phyloP scores from a whole-genome alignment of 1,284 basidiomycete genomes.

The Naganishia liquefaciens region DNA sequence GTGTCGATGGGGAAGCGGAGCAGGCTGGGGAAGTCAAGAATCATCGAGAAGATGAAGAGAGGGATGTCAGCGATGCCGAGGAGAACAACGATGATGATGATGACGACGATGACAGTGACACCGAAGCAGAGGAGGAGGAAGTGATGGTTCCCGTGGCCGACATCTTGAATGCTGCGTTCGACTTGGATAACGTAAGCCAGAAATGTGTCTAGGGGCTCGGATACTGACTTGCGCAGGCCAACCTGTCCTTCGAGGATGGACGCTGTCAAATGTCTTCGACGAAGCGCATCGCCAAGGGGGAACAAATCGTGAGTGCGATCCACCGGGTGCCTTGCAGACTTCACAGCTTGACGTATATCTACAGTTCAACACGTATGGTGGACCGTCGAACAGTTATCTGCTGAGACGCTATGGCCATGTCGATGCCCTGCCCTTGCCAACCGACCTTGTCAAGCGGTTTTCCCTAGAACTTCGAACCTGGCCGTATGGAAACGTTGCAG shows the following conservation, averaged over 20 bases:
- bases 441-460: slow-evolving; percentile 42
- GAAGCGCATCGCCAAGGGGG: slow-evolving; percentile 69
- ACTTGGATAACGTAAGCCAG: slow-evolving; percentile 75
- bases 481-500: slow-evolving; percentile 72
- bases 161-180: slow-evolving; percentile 84
- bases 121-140: slow-evolving; percentile 66
- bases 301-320: slow-evolving; percentile 75
- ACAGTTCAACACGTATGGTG: slow-evolving; percentile 94
- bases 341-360: background rate
- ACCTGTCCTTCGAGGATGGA: slow-evolving; percentile 75
- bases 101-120: slow-evolving; percentile 57
- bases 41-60: slow-evolving; percentile 48
- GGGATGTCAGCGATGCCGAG: slow-evolving; percentile 50
- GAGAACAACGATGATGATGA: slow-evolving; percentile 54
- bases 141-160: slow-evolving; percentile 98
- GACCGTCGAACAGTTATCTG: slow-evolving; percentile 91
- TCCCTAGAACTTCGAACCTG: slow-evolving; percentile 38
- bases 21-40: slow-evolving; percentile 53
- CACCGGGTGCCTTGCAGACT: background rate
- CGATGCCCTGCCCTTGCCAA: slow-evolving; percentile 66
- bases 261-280: slow-evolving; percentile 80
- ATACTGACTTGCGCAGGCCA: slow-evolving; percentile 61
- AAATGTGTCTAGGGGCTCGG: background rate
- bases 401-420: slow-evolving; percentile 92
- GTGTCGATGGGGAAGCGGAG: slow-evolving; percentile 38